Base-by-base conservation (phyloP, 768 basidiomycete species). In the Lactarius tabidus region DNA sequence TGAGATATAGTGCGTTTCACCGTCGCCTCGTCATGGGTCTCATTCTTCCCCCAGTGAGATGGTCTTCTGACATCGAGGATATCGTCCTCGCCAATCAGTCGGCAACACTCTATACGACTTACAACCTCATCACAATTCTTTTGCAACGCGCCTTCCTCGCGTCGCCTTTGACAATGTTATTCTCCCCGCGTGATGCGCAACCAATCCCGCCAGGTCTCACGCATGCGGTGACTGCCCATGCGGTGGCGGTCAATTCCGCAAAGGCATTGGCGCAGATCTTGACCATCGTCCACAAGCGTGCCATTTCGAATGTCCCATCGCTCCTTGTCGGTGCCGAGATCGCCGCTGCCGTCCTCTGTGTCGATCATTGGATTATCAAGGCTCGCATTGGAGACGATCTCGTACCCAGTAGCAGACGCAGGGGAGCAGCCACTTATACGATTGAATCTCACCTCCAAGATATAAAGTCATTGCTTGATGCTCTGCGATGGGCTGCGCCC, bases 81-180 rank as follows among this genome's bases (percentile, higher is more conserved):
- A 70, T 74, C 6, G 63, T 68, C 1, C 75, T 78, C 41, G 81
- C 83, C 51, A 73, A 75, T 31, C 79, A 82, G 66, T 78, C 79
- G 0, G 79, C 80, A 1, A 73, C 75, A 10, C 72, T 85, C 1
- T 79, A 80, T 63, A 71, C 77, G 3, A 72, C 76, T 2, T 85
- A 81, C 71, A 82, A 90, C 69, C 79, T 87, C 62, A 76, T 85
- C 17, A 85, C 89, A 73, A 91, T 93, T 66, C 78, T 89, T 39
- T 80, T 91, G 43, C 90, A 93, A 73, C 85, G 90, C 2, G 87
- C 90, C 0, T 92, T 91, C 75, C 86, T 93, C 62, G 87, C 87
- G 7, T 53, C 63, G 12, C 57, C 66, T 18, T 20, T 60, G 29
- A 23, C 56, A 3, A 28, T 67, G n/a, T 51, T 68, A 48, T 62